phyloP scores from a whole-genome alignment of 2,329 filamentous ascomycete species.

The Acephala macrosclerotiorum region DNA sequence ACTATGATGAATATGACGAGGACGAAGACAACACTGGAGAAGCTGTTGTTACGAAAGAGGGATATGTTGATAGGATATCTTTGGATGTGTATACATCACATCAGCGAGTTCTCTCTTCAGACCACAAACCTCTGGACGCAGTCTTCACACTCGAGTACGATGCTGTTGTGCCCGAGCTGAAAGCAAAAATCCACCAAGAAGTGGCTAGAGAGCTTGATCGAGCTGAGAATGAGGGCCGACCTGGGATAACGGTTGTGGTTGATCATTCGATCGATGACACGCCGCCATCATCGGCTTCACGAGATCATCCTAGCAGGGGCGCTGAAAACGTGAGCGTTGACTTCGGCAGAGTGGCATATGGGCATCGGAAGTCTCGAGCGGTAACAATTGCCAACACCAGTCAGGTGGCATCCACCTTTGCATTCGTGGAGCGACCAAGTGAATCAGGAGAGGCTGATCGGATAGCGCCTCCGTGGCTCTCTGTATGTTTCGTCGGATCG shows the following conservation, averaged over 20 bases:
- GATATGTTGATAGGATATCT: slow-evolving; percentile 60
- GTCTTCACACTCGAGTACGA: slow-evolving; percentile 87
- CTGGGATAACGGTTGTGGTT: slow-evolving; percentile 81
- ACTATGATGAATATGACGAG: slow-evolving; percentile 60
- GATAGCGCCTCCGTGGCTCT: slow-evolving; percentile 72
- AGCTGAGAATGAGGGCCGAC: slow-evolving; percentile 88
- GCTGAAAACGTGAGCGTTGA: slow-evolving; percentile 72
- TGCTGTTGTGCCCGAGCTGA: slow-evolving; percentile 83
- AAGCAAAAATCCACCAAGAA: slow-evolving; percentile 83
- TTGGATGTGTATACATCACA: slow-evolving; percentile 82
- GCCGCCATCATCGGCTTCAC: slow-evolving; percentile 22
- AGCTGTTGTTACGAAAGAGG: slow-evolving; percentile 63
- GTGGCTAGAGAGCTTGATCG: slow-evolving; percentile 89
- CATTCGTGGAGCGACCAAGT: slow-evolving; percentile 79
- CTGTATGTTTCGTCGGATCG: slow-evolving; percentile 66
- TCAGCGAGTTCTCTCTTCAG: slow-evolving; percentile 88
- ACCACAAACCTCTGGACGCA: slow-evolving; percentile 91
- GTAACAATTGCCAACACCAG: slow-evolving; percentile 94
- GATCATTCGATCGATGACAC: slow-evolving; percentile 58
- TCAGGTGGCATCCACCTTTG: slow-evolving; percentile 78
- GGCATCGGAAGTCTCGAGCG: slow-evolving; percentile 68
- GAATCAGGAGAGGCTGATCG: slow-evolving; percentile 55
- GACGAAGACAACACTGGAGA: slow-evolving; percentile 50
- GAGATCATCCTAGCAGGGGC: slow-evolving; percentile 44
- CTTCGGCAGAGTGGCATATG: slow-evolving; percentile 78